A percentile compares a stretch with the other conserved stretches of the same genome.
Evolutionary conservation across 176 grass and related monocot genomes (phyloP).

Genomic region (Stipa capillata): DNA sequence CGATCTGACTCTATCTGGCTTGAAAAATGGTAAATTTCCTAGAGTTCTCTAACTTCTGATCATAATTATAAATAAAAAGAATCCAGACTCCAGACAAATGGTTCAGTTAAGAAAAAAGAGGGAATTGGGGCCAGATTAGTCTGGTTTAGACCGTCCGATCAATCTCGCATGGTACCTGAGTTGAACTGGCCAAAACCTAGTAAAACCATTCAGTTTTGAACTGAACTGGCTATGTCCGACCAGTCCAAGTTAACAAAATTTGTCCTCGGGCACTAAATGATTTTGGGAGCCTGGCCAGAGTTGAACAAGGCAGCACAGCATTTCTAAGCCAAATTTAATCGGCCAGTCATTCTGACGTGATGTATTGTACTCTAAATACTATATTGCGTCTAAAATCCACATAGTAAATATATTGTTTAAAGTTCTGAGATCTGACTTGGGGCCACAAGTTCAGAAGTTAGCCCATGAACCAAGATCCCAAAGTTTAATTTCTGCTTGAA

Average conservation of each 20-base stretch:
- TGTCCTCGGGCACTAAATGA: background rate
- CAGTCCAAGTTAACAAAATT: background rate
- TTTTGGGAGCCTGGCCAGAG: background rate
- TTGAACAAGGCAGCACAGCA: background rate
- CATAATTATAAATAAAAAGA: background rate
- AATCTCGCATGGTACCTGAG: background rate
- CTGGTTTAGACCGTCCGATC: background rate
- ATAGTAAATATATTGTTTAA: background rate
- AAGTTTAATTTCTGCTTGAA: background rate
- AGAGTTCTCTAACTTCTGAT: background rate
- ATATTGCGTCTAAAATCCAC: no score
- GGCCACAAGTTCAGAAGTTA: slow-evolving; percentile 1
- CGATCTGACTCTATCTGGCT: background rate
- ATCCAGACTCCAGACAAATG: background rate
- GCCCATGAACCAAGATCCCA: background rate
- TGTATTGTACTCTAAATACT: no score
- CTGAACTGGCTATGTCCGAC: background rate
- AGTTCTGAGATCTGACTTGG: background rate
- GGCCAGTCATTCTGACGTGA: background rate
- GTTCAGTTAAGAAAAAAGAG: background rate
- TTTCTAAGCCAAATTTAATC: background rate
- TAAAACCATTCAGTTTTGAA: background rate
- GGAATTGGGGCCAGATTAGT: background rate
- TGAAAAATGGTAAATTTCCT: background rate
- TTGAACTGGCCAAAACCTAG: background rate